Percentiles rank a stretch among this genome's conserved stretches.
phyloP scores from a whole-genome alignment of 2,329 filamentous ascomycete genomes.

The Scedosporium dehoogii region DNA sequence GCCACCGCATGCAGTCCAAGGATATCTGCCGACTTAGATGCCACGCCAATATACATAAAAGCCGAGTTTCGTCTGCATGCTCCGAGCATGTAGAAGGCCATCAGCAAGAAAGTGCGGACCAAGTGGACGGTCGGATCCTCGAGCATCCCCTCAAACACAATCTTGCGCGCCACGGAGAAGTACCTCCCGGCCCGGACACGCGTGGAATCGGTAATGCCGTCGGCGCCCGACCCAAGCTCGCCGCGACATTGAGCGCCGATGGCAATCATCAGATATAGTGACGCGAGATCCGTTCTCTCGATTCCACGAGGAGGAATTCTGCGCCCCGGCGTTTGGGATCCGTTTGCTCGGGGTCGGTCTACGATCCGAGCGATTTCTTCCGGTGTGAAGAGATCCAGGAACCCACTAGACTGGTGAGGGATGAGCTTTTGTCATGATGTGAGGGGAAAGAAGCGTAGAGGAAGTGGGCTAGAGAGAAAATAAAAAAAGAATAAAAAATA shows the following conservation, averaged over 20 bases:
- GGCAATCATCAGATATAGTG: conserved; percentile 23
- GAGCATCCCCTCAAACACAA: conserved; percentile 37
- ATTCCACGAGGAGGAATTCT: background rate
- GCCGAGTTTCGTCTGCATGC: conserved; percentile 45
- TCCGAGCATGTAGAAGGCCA: conserved; percentile 47
- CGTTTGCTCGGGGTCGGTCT: background rate
- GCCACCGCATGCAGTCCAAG: conserved; percentile 34
- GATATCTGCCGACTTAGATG: conserved; percentile 39
- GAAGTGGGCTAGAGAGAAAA: no score
- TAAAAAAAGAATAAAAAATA: no score
- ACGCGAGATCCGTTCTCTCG: conserved; percentile 7
- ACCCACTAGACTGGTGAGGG: no score
- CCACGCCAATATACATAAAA: conserved; percentile 48
- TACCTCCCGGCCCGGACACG: conserved; percentile 13
- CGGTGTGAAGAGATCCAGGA: no score
- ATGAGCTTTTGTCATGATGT: no score
- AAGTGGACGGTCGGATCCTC: conserved; percentile 40
- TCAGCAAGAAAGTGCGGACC: conserved; percentile 37
- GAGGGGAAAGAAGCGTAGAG: no score
- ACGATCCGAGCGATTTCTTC: background rate
- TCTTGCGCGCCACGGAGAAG: conserved; percentile 34
- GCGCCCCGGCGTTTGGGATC: background rate
- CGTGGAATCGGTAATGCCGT: no score
- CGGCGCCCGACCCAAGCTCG: background rate
- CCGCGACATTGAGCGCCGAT: conserved; percentile 36